Conservation (phyloP, 2,329 filamentous ascomycete species). For the Fusarium phyllophilum region DNA sequence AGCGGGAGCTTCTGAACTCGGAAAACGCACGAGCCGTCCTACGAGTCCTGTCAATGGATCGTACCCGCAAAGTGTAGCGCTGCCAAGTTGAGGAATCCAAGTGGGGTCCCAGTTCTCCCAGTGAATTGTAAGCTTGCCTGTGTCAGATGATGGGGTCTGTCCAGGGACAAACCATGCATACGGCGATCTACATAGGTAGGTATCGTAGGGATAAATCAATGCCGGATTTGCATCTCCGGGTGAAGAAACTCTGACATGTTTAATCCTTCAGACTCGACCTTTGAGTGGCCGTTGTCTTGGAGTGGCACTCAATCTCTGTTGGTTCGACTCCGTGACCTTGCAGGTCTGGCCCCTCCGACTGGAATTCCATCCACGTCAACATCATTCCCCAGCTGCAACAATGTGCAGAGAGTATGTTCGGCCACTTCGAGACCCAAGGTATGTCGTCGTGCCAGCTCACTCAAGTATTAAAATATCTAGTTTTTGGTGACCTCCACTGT, state of each 20-base stretch:
- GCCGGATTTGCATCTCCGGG: background rate
- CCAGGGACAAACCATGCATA: background rate
- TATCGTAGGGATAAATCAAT: background rate
- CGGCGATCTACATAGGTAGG: background rate
- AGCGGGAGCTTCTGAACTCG: conserved; percentile 7
- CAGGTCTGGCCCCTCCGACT: conserved; percentile 28
- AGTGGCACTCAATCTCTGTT: background rate
- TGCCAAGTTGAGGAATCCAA: background rate
- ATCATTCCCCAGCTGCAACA: conserved; percentile 2
- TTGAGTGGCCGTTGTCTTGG: background rate
- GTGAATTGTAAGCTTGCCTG: background rate
- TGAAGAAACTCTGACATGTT: background rate
- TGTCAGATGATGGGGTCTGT: background rate
- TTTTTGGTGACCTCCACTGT: background rate
- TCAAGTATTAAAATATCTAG: background rate
- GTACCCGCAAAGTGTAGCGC: conserved; percentile 21
- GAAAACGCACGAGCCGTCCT: conserved; percentile 23
- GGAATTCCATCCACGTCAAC: conserved; percentile 21
- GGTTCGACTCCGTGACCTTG: background rate
- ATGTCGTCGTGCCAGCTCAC: background rate
- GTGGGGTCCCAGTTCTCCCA: background rate
- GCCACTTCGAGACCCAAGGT: background rate
- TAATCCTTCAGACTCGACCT: background rate
- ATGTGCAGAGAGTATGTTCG: background rate
- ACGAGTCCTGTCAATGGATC: conserved; percentile 19